A percentile compares a stretch with the other conserved stretches of the same genome.
These are phyloP conservation scores for Ophiostoma triangulosporum DNA, from an alignment of 2,329 filamentous ascomycete genomes.

Conservation along the genomic window DNA sequence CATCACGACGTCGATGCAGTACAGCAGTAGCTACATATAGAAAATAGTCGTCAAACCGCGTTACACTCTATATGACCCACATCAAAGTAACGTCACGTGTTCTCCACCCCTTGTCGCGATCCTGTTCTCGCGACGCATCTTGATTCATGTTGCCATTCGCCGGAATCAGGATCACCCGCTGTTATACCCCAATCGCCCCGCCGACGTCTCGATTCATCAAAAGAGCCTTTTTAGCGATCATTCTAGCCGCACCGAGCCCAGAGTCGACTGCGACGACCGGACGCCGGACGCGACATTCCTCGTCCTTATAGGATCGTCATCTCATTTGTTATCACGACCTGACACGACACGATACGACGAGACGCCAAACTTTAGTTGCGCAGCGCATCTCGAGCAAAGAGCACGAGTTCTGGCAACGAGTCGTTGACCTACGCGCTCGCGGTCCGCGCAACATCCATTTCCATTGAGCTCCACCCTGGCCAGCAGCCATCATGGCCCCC, in stretches of 20 bases:
- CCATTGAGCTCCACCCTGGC: not conserved
- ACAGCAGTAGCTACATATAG: too few species aligned
- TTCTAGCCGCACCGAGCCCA: not conserved
- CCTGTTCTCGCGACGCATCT: conserved; percentile 1
- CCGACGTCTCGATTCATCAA: not conserved
- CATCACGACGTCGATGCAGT: too few species aligned
- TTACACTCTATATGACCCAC: not conserved
- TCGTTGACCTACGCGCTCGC: not conserved
- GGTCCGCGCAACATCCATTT: not conserved
- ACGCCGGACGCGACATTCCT: not conserved
- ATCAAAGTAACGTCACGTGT: not conserved
- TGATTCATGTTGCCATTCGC: not conserved
- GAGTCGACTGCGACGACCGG: too few species aligned
- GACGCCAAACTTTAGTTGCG: too few species aligned
- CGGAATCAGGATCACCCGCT: not conserved
- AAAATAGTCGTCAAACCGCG: too few species aligned
- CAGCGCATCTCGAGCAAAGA: too few species aligned
- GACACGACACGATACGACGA: not conserved
- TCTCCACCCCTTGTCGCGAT: not conserved
- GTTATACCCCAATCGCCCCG: not conserved
- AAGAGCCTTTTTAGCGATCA: not conserved
- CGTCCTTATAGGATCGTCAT: not conserved
- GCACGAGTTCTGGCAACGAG: not conserved
- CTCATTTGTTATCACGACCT: not conserved
- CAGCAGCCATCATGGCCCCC: conserved; percentile 3